phyloP scores from a whole-genome alignment of 2,329 filamentous ascomycete genomes.

The Venturia oleaginea region DNA sequence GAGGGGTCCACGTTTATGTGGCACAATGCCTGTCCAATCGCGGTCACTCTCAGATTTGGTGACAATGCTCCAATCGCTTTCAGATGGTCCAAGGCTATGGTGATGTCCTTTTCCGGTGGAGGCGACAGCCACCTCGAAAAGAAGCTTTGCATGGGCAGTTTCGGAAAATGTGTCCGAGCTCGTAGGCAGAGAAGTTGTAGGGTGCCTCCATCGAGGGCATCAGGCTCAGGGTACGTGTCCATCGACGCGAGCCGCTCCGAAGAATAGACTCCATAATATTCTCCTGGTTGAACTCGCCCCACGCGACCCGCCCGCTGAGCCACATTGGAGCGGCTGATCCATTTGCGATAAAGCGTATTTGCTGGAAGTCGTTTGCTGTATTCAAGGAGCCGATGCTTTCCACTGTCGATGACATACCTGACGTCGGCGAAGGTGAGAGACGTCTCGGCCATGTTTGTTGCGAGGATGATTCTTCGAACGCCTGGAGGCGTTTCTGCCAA shows the following conservation, averaged over 20 bases:
- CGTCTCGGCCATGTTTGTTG: conserved; percentile 44
- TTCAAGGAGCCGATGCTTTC: conserved; percentile 31
- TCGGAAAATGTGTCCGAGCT: conserved; percentile 10
- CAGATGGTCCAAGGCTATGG: conserved; percentile 28
- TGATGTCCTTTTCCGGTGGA: background rate
- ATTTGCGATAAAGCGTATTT: conserved; percentile 32
- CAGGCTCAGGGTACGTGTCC: conserved; percentile 16
- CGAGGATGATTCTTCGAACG: conserved; percentile 40
- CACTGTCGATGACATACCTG: conserved; percentile 40
- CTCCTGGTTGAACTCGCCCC: conserved; percentile 39
- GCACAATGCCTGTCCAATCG: conserved; percentile 39
- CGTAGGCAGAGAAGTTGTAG: conserved; percentile 20
- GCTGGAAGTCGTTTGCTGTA: conserved; percentile 34
- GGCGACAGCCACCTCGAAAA: conserved; percentile 4
- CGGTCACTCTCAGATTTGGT: conserved; percentile 34
- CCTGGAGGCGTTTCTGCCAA: conserved; percentile 32
- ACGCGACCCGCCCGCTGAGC: conserved; percentile 42
- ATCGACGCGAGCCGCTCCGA: conserved; percentile 32
- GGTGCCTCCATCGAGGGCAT: background rate
- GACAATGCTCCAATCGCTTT: conserved; percentile 37
- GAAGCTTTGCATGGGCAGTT: background rate
- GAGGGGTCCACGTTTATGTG: conserved; percentile 22
- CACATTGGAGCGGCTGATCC: conserved; percentile 40
- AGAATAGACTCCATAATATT: conserved; percentile 42
- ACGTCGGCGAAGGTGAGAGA: conserved; percentile 45